phyloP scores from a whole-genome alignment of 164 flowering plant species.

The Protea cynaroides region DNA sequence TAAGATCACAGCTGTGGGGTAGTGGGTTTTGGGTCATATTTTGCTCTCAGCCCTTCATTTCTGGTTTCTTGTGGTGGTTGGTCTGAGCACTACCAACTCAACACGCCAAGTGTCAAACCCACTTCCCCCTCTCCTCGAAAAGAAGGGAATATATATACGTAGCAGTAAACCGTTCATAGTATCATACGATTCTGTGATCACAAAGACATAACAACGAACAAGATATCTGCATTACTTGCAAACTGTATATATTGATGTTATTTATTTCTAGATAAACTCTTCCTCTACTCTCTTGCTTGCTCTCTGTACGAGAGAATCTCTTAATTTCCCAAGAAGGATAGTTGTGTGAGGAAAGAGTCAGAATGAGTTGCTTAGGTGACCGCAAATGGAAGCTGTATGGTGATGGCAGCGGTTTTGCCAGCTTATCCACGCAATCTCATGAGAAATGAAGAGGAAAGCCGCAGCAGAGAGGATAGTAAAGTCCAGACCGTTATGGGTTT shows the following conservation, averaged over 20 bases:
- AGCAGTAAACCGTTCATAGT: background rate
- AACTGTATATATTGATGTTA: too few species aligned
- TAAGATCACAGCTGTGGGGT: conserved; percentile 11
- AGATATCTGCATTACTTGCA: too few species aligned
- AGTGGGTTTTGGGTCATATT: conserved; percentile 5
- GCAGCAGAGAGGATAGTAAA: background rate
- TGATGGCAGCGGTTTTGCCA: background rate
- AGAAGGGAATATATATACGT: background rate
- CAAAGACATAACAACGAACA: background rate
- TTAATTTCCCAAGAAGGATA: background rate
- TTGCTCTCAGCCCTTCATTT: background rate
- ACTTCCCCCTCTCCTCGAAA: background rate
- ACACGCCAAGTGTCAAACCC: conserved; percentile 23
- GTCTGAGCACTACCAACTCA: conserved; percentile 14
- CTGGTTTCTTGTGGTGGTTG: conserved; percentile 7
- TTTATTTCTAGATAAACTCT: too few species aligned
- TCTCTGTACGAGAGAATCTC: background rate
- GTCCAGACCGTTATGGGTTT: background rate
- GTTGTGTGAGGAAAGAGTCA: background rate
- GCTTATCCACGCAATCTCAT: background rate
- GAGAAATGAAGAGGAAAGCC: background rate
- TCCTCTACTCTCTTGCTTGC: background rate
- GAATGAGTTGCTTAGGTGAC: background rate
- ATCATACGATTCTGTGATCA: background rate
- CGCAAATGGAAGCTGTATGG: background rate